phyloP scores from a whole-genome alignment of 2,329 filamentous ascomycete species.

The Helotiales sp. region DNA sequence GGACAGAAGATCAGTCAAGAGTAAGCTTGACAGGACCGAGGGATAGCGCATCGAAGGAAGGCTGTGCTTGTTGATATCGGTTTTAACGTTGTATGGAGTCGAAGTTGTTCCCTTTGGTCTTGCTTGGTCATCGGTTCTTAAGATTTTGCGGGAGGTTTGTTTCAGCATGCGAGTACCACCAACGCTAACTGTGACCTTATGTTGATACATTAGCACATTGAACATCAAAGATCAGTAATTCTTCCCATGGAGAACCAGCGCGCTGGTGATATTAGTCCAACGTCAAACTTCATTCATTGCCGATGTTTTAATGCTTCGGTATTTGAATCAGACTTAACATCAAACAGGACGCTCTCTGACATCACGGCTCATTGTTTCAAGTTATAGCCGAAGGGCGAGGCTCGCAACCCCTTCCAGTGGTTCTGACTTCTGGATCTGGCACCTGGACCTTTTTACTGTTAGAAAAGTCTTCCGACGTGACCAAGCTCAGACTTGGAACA shows the following conservation, averaged over 20 bases:
- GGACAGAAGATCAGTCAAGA: slow-evolving; percentile 67
- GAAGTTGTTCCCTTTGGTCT: slow-evolving; percentile 17
- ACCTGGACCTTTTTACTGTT: neutral
- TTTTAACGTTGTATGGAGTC: slow-evolving; percentile 13
- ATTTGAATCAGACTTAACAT: slow-evolving; percentile 2
- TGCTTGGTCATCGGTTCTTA: slow-evolving; percentile 18
- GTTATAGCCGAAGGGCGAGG: neutral
- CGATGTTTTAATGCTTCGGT: neutral
- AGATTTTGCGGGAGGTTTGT: slow-evolving; percentile 25
- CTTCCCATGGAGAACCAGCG: neutral
- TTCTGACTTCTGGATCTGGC: neutral
- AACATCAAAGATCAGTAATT: slow-evolving; percentile 5
- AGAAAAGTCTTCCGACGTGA: too few species aligned
- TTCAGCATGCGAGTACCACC: slow-evolving; percentile 20
- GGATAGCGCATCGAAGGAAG: slow-evolving; percentile 79
- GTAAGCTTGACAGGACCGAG: slow-evolving; percentile 79
- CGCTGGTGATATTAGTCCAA: neutral
- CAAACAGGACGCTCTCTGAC: slow-evolving; percentile 2
- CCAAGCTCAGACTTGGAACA: neutral
- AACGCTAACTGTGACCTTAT: slow-evolving; percentile 19
- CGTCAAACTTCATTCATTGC: neutral
- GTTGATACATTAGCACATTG: slow-evolving; percentile 27
- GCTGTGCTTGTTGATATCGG: slow-evolving; percentile 74
- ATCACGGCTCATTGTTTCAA: slow-evolving; percentile 4
- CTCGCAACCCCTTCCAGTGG: neutral